These are phyloP conservation scores for Exophiala bonariae DNA, from an alignment of 2,329 filamentous ascomycete genomes.

Conservation along the genomic window DNA sequence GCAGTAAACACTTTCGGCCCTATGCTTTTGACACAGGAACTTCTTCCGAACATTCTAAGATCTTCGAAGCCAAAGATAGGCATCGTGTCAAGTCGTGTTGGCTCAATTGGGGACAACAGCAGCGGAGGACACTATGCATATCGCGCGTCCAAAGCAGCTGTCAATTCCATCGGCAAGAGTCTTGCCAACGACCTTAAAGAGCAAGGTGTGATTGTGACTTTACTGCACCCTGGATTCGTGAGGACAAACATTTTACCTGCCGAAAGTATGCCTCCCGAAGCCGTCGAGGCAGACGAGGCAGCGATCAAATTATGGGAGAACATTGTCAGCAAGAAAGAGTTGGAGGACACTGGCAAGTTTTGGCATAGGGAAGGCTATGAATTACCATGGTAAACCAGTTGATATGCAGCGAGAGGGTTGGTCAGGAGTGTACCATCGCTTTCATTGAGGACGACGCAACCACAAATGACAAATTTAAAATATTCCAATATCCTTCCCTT, in stretches of 20 bases:
- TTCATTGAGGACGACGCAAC: no score
- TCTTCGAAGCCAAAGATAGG: slow-evolving; percentile 36
- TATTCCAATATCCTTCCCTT: no score
- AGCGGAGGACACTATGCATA: slow-evolving; percentile 46
- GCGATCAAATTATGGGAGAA: slow-evolving; percentile 44
- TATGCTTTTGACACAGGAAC: slow-evolving; percentile 45
- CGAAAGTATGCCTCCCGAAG: slow-evolving; percentile 30
- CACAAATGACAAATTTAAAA: no score
- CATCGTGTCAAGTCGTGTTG: slow-evolving; percentile 46
- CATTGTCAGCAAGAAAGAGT: slow-evolving; percentile 39
- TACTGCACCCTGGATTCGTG: slow-evolving; percentile 48
- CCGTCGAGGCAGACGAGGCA: slow-evolving; percentile 47
- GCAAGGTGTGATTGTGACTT: slow-evolving; percentile 40
- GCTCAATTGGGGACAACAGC: slow-evolving; percentile 44
- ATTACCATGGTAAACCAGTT: slow-evolving; percentile 43
- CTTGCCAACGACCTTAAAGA: slow-evolving; percentile 45
- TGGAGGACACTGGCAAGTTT: slow-evolving; percentile 45
- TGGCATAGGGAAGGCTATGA: slow-evolving; percentile 47
- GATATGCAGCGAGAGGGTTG: no score
- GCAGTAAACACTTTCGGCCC: slow-evolving; percentile 47
- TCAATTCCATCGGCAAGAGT: slow-evolving; percentile 47
- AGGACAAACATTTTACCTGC: slow-evolving; percentile 36
- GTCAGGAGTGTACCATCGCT: no score
- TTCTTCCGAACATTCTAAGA: slow-evolving; percentile 41
- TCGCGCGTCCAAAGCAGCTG: slow-evolving; percentile 45